Evolutionary conservation across 176 grass and related monocot genomes (phyloP), one percentile per base, ranked within the genome.

Genomic region (Aegilops tauschii): DNA sequence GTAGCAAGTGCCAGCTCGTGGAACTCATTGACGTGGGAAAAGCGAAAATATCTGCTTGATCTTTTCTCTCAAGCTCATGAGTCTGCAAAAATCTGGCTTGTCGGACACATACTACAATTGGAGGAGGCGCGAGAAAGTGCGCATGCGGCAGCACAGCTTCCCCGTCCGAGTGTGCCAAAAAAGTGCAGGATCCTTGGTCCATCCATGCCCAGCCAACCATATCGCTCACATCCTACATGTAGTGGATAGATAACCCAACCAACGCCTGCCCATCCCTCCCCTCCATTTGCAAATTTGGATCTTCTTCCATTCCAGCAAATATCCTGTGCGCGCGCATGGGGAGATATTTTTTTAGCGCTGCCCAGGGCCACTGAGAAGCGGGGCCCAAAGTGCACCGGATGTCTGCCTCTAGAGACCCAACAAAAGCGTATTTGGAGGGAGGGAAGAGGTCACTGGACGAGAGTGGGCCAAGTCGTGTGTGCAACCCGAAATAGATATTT

Each of bases 181-280:
- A 84, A 84, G 85, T 31, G 69, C 69, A 84, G 39, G 29, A 62
- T 71, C 61, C 76, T n/a, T 81, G 76, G 89, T 85, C 85, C 81
- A 88, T 91, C 85, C 81, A 88, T 91, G 81, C 20, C 36, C 69
- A 62, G 65, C 65, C 47, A 82, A 66, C 69, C 84, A 77, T 85
- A 69, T 32, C 85, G 77, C 63, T 84, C 70, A 81, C 47, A 83
- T 77, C 31, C 73, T 27, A 39, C 49, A 39, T 61, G 18, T 49
- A 50, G 74, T 18, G 80, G 84, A 87, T 79, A 90, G 84, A 83
- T 80, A 90, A 61, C 74, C 59, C 80, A 56, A 56, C 27, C 39
- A 21, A 30, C 14, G 79, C 65, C 34, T 40, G 80, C 73, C 79
- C 73, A 73, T 86, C 29, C 76, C 36, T 75, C 45, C 21, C 12